Conservation (phyloP, 768 basidiomycete species). For the Suillus bovinus region DNA sequence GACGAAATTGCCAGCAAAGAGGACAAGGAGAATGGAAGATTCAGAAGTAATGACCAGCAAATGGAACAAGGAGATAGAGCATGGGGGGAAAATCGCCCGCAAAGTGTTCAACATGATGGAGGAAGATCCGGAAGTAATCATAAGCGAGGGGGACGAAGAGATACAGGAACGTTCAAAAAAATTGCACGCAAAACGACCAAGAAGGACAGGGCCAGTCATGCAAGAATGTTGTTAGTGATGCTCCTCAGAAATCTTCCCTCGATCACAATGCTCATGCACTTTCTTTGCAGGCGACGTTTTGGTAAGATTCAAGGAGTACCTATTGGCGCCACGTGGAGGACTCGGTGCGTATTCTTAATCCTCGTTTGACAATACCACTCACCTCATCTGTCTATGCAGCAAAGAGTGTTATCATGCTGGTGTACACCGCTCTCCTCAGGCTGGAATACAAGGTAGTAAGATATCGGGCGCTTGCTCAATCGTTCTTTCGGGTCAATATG, state of each 20-base stretch:
- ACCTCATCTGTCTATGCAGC: slow-evolving; percentile 2
- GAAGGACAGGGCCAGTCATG: background rate
- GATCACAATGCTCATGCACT: background rate
- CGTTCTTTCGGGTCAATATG: slow-evolving; percentile 20
- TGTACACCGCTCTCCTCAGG: slow-evolving; percentile 17
- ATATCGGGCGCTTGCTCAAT: slow-evolving; percentile 20
- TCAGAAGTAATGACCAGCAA: background rate
- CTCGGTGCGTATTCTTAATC: slow-evolving; percentile 16
- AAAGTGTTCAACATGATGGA: background rate
- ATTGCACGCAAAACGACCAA: background rate
- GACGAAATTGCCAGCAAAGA: background rate
- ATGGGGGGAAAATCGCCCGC: background rate
- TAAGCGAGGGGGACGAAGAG: background rate
- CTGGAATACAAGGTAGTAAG: slow-evolving; percentile 24
- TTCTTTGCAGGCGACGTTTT: slow-evolving; percentile 19
- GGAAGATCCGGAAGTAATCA: background rate
- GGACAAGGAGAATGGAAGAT: background rate
- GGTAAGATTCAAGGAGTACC: slow-evolving; percentile 25
- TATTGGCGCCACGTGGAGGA: slow-evolving; percentile 20
- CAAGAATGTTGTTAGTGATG: background rate
- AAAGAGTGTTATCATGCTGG: slow-evolving; percentile 12
- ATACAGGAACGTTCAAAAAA: background rate
- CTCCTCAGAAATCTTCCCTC: background rate
- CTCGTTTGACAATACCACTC: background rate
- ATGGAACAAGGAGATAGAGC: background rate